Evolutionary conservation across 2,329 filamentous ascomycete species (phyloP), one percentile per base, ranked within the genome.

Genomic region (Orbilia brochopaga): DNA sequence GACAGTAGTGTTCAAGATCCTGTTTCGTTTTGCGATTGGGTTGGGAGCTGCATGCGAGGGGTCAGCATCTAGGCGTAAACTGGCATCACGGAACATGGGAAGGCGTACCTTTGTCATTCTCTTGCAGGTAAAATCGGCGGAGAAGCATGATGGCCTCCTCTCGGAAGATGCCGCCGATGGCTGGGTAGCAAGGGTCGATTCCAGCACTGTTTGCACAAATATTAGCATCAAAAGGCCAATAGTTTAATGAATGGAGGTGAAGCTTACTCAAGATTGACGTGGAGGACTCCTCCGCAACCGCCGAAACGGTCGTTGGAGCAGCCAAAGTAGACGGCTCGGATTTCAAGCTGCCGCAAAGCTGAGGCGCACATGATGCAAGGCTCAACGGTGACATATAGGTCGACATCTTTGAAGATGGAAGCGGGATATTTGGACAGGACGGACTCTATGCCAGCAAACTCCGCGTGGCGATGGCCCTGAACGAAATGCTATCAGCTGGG

Each of bases 331-430:
- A 99, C 94, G 75, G 89, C 89, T 73, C 89, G 86, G 79, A 99
- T 92, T 13, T 87, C 86, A 74, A 95, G 88, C 80, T 99, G 95
- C 57, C 92, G 87, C 56, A 99, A 84, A 59, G 95, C 87, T 5
- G 92, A 95, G 11, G 94, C 94, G 79, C 94, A 99, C 94, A 99
- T 99, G 81, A 99, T 91, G 79, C 94, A 99, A 2, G 94, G 94
- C 81, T 99, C 95, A 60, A 99, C 93, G 0, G 94, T 99, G 54
- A 99, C 94, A 80, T 99, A 99, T 57, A 99, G 86, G 77, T 89
- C 87, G 8, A 87, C 89, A 74, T 92, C 86, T 42, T 82, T 83
- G 75, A 97, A 83, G 74, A 93, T 85, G 11, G 84, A 84, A 35
- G 86, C 84, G 59, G 88, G 84, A 75, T 94, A 85, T 58, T 83